phyloP scores from a whole-genome alignment of 2,329 filamentous ascomycete genomes.

The Exophiala phaeomuriformis region DNA sequence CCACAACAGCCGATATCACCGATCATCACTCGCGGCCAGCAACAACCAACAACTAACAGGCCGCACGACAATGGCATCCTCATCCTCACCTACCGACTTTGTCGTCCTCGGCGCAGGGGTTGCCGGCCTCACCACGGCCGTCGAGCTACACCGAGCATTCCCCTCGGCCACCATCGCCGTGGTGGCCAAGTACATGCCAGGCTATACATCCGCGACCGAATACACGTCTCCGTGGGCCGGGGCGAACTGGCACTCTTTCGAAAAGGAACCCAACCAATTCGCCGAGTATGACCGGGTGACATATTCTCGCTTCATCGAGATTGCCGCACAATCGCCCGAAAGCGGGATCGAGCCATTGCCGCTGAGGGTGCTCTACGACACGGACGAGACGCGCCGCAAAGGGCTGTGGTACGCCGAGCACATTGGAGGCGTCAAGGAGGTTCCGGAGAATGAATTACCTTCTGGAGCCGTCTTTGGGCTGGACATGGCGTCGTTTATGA shows the following conservation, averaged over 20 bases:
- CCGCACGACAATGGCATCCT: background rate
- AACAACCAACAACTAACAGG: too few relatives aligned
- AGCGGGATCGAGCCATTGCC: constrained; percentile 56
- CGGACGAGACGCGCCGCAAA: background rate
- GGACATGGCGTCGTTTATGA: constrained; percentile 67
- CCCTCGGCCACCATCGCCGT: constrained; percentile 50
- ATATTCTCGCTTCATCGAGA: constrained; percentile 49
- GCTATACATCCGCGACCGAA: constrained; percentile 63
- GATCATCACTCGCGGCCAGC: too few relatives aligned
- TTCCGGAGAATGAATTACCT: constrained; percentile 9
- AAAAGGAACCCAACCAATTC: constrained; percentile 25
- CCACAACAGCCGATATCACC: too few relatives aligned
- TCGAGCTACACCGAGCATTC: constrained; percentile 35
- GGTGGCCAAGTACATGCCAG: constrained; percentile 74
- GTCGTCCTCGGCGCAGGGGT: constrained; percentile 47
- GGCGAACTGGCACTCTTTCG: constrained; percentile 59
- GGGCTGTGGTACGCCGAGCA: constrained; percentile 56
- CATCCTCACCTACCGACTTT: background rate
- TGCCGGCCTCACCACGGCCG: constrained; percentile 52
- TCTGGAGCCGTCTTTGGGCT: constrained; percentile 40
- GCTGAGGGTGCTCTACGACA: constrained; percentile 31
- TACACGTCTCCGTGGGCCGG: constrained; percentile 78
- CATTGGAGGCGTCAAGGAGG: constrained; percentile 52
- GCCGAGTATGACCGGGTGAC: constrained; percentile 29
- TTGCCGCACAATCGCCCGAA: constrained; percentile 1